Conservation (phyloP, 805 yeast genomes). For the Spencermartinsiella europaea region DNA sequence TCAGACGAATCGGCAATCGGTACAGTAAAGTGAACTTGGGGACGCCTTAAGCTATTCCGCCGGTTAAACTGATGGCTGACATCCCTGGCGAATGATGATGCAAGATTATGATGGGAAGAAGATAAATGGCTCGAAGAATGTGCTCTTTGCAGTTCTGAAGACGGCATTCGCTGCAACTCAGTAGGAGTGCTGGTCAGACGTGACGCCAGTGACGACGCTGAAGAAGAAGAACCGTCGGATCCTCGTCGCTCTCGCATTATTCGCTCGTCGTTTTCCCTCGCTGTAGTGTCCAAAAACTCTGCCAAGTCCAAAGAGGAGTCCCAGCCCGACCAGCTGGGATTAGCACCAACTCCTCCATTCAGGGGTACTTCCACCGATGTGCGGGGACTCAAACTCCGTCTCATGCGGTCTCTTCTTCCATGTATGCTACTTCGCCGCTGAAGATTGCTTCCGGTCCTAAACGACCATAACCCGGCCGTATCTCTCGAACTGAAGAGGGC, state of each 20-base stretch:
- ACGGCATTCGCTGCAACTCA: neutral
- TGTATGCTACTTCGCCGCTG: neutral
- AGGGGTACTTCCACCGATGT: neutral
- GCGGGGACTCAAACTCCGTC: neutral
- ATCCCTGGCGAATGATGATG: too few species aligned
- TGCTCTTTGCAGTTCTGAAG: neutral
- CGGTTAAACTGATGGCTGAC: neutral
- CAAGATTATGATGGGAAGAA: neutral
- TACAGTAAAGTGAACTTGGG: conserved; percentile 20
- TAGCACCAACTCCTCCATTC: neutral
- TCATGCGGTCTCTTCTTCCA: neutral
- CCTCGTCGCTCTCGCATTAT: conserved; percentile 3
- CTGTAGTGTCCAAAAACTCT: neutral
- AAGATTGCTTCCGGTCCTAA: neutral
- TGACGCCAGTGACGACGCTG: neutral
- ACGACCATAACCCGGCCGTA: neutral
- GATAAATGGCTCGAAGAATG: neutral
- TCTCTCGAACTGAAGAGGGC: neutral
- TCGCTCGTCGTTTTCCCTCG: conserved; percentile 2
- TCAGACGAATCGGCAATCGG: conserved; percentile 14
- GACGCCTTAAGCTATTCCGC: conserved; percentile 3
- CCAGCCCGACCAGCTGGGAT: conserved; percentile 1
- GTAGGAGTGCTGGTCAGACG: neutral
- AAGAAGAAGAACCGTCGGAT: neutral
- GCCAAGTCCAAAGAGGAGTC: conserved; percentile 2